Evolutionary conservation across 2,329 filamentous ascomycete genomes (phyloP).

Genomic region (Teratosphaeriaceae sp.): DNA sequence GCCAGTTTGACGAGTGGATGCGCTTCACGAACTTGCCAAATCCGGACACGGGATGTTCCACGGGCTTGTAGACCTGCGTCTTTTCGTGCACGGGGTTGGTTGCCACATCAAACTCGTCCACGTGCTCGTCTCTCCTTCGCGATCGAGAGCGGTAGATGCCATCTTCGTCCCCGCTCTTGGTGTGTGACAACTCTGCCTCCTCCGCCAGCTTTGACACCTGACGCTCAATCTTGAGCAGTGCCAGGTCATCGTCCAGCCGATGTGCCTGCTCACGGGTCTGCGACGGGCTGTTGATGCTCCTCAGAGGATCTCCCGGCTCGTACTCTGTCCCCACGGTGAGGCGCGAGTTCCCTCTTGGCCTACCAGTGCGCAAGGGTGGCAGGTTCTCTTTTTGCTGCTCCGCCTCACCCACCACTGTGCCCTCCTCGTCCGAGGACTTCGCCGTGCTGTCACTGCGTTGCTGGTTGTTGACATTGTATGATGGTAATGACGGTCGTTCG

Average conservation of each 20-base stretch:
- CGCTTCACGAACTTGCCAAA: constrained; percentile 59
- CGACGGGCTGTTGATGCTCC: constrained; percentile 42
- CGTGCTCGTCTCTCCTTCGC: constrained; percentile 44
- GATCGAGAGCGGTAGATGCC: constrained; percentile 49
- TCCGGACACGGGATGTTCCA: constrained; percentile 54
- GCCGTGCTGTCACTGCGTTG: constrained; percentile 14
- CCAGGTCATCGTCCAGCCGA: constrained; percentile 59
- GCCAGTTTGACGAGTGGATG: constrained; percentile 57
- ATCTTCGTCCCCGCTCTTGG: constrained; percentile 30
- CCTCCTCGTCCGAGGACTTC: constrained; percentile 29
- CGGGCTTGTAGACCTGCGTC: constrained; percentile 57
- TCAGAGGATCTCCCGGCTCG: constrained; percentile 25
- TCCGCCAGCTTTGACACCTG: constrained; percentile 44
- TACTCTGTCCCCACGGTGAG: constrained; percentile 40
- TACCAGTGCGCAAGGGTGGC: constrained; percentile 6
- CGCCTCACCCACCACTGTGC: constrained; percentile 28
- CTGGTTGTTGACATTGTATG: constrained; percentile 28
- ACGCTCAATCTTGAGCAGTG: constrained; percentile 58
- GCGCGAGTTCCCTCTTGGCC: constrained; percentile 30
- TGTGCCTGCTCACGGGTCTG: constrained; percentile 53
- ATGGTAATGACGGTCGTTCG: constrained; percentile 18
- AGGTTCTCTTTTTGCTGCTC: constrained; percentile 14
- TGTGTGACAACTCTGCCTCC: constrained; percentile 21
- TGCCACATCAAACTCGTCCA: constrained; percentile 61
- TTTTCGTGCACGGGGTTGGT: constrained; percentile 65